A percentile compares a stretch with the other conserved stretches of the same genome.
phyloP scores from a whole-genome alignment of 306 rosid genomes.

The Adenanthera pavonina region DNA sequence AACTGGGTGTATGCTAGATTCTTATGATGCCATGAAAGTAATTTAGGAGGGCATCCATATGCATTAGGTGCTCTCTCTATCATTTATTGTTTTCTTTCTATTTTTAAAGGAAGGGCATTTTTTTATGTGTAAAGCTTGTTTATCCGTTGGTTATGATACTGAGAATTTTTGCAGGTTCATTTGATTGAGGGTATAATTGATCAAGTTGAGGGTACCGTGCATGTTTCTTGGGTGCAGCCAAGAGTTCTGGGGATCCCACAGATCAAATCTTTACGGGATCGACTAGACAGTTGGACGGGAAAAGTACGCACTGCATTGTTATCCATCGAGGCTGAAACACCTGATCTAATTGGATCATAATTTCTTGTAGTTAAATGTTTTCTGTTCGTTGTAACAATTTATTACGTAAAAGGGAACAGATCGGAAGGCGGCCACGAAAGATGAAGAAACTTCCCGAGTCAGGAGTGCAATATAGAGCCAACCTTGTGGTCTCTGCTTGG shows the following conservation, averaged over 20 bases:
- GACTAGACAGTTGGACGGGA: slow-evolving; percentile 76
- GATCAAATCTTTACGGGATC: slow-evolving; percentile 76
- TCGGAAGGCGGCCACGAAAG: slow-evolving; percentile 44
- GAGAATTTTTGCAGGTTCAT: slow-evolving; percentile 72
- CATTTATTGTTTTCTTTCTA: neutral
- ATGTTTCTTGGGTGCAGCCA: slow-evolving; percentile 99
- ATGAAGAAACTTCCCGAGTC: slow-evolving; percentile 41
- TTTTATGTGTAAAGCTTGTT: neutral
- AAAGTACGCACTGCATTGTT: slow-evolving; percentile 77
- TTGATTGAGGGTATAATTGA: slow-evolving; percentile 96
- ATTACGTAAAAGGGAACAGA: slow-evolving; percentile 39
- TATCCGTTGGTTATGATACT: neutral
- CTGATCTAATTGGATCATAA: slow-evolving; percentile 89
- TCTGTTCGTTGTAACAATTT: slow-evolving; percentile 61
- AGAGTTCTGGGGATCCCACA: slow-evolving; percentile 87
- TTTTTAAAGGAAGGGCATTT: neutral
- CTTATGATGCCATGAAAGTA: neutral
- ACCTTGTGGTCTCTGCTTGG: slow-evolving; percentile 50
- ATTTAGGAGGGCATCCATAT: neutral
- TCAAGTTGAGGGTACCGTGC: slow-evolving; percentile 93
- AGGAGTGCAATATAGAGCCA: slow-evolving; percentile 50
- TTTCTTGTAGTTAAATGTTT: neutral
- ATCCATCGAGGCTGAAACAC: slow-evolving; percentile 93
- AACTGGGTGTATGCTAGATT: neutral
- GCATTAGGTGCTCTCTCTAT: neutral